Conservation (phyloP, 1,284 basidiomycete genomes). For the Melanopsichium pennsylvanicum region DNA sequence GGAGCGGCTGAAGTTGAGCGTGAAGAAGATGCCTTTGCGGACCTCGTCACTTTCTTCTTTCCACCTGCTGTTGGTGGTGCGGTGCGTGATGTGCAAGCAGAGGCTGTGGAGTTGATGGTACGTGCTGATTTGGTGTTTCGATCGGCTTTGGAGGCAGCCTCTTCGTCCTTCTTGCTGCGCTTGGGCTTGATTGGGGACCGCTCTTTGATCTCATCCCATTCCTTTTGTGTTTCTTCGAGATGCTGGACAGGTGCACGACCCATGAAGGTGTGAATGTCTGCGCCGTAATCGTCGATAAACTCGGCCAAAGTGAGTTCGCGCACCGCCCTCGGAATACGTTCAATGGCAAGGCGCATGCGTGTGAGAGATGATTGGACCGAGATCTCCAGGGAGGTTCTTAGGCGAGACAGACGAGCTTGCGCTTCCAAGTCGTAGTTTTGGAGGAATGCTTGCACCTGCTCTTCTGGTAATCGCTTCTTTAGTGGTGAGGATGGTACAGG, state of each 20-base stretch:
- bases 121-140: conserved; percentile 8
- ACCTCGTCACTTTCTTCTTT: conserved; percentile 6
- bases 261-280: conserved; percentile 47
- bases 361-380: conserved; percentile 24
- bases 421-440: conserved; percentile 50
- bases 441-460: conserved; percentile 42
- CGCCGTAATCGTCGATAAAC: conserved; percentile 44
- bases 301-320: conserved; percentile 34
- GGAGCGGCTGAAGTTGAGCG: conserved; percentile 2
- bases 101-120: conserved; percentile 14
- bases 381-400: conserved; percentile 21
- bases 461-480: conserved; percentile 38
- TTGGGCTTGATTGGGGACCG: conserved; percentile 23
- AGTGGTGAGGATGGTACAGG: conserved; percentile 22
- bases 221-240: conserved; percentile 33
- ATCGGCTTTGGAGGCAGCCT: not conserved
- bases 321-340: conserved; percentile 42
- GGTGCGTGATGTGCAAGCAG: not conserved
- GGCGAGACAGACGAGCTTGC: conserved; percentile 13
- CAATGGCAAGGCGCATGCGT: conserved; percentile 30
- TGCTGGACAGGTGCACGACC: conserved; percentile 26
- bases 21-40: not conserved
- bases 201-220: conserved; percentile 47
- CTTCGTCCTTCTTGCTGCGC: conserved; percentile 23
- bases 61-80: not conserved